Base-by-base conservation (phyloP, 768 basidiomycete species). In the Suillus paluster region DNA sequence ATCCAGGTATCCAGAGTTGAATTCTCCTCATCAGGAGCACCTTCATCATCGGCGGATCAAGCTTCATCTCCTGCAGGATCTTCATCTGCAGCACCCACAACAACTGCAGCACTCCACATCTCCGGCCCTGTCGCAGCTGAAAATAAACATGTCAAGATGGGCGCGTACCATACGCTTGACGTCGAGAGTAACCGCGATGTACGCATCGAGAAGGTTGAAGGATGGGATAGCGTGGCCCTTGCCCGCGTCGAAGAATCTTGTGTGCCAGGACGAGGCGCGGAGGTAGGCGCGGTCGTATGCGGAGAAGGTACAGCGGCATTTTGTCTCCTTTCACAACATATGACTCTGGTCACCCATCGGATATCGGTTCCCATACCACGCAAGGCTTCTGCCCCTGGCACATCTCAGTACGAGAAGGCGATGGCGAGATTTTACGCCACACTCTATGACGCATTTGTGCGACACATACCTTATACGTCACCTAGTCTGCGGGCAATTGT, bases 251-350 rank as follows among this genome's bases (percentile, higher is more conserved):
- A 92, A 57, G 97, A 99, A 64, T 86, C 95, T 23, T 95, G 94
- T 59, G 80, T 92, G 42, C 95, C 95, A n/a, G 97, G 97, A 27
- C 81, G 91, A 67, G 97, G 97, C 0, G 97, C 97, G 5, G 97
- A 99, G 70, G 90, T 99, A 5, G 97, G 93, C 15, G 97, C 97
- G 0, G 84, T 99, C 25, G 94, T 99, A 5, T 94, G 93, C 66
- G 97, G 97, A 38, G 97, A 99, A 81, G 97, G 97, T 21, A 89
- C 86, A 2, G 97, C 97, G 1, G 90, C 94, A 11, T 92, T 99
- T 73, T 99, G 97, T 75, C 77, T 99, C 34, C 81, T 99, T 15
- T 98, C 96, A 2, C 90, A 99, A 68, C 96, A 99, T 75, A 96
- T 99, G 90, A 99, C 97, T 2, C 81, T 96, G 33, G 89, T 99